These are phyloP conservation scores for Heterobasidion occidentale DNA, from an alignment of 1,284 basidiomycete species.

Conservation along the genomic window DNA sequence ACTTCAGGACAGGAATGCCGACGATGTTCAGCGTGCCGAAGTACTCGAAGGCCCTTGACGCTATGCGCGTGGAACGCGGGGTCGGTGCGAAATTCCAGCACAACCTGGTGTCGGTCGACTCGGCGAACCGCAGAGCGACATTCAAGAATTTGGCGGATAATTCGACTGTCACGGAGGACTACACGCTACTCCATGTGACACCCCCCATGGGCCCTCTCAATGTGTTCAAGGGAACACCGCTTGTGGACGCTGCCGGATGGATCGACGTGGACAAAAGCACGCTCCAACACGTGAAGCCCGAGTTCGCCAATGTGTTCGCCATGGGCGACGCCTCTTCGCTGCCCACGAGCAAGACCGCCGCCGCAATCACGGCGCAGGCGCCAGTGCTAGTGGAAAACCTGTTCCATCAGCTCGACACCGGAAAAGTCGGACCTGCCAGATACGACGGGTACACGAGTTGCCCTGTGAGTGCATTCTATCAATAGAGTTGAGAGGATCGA, in stretches of 20 bases:
- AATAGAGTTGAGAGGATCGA: background rate
- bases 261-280: constrained; percentile 80
- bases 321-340: constrained; percentile 88
- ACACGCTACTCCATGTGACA: constrained; percentile 81
- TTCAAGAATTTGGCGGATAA: constrained; percentile 71
- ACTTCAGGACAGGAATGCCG: constrained; percentile 91
- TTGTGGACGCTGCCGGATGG: constrained; percentile 82
- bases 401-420: constrained; percentile 65
- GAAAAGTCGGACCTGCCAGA: constrained; percentile 54
- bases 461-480: constrained; percentile 42
- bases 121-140: constrained; percentile 65
- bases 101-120: constrained; percentile 76
- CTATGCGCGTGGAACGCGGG: constrained; percentile 72
- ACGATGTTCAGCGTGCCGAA: constrained; percentile 91
- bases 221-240: constrained; percentile 72
- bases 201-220: constrained; percentile 90
- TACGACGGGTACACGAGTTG: constrained; percentile 87
- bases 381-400: constrained; percentile 93
- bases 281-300: constrained; percentile 76
- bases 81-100: constrained; percentile 78
- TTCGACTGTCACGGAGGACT: constrained; percentile 62
- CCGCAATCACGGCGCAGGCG: constrained; percentile 87
- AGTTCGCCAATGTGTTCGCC: constrained; percentile 80
- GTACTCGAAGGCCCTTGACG: constrained; percentile 83
- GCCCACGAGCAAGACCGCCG: constrained; percentile 94